Evolutionary conservation across 2,329 filamentous ascomycete genomes (phyloP), one percentile per base, ranked within the genome.

Genomic region (Tolypocladium ophioglossoides): DNA sequence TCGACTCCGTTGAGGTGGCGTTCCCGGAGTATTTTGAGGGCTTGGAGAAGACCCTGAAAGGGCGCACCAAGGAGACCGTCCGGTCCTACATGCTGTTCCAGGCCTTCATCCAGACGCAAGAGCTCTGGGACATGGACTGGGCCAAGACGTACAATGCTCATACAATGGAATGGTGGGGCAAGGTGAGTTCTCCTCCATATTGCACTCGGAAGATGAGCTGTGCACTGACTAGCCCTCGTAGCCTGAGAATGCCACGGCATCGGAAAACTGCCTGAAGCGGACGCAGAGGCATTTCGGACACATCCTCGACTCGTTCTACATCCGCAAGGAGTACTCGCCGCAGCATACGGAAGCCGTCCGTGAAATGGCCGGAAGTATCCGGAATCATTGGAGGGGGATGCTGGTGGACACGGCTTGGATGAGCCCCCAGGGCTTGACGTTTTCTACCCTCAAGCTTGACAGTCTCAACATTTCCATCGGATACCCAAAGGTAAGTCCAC

Each of bases 31-130:
- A 55, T 52, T 57, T 54, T 37, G 14, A 6, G 49, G 12, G 37
- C 1, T 20, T 61, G 9, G 51, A 41, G 24, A 10, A 30, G 9
- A 14, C 34, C 14, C 8, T 41, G 22, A 30, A 1, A 9, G 7
- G 7, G 22, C 38, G 20, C 11, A 32, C 38, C 30, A 44, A 44
- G 35, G 39, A 50, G 16, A 53, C 54, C 4, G 24, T 61, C 6
- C 54, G 59, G 16, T 56, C 54, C 2, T 62, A 54, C 47, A 20
- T 58, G 4, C 18, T 57, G 4, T 59, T 55, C 56, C 57, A 62
- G 50, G 37, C 52, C 5, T 62, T 57, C 27, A 22, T 58, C 18
- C 59, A 62, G 56, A 56, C 56, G 10, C 50, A 54, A 9, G 35
- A 56, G 6, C 20, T 57, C 16, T 49, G 58, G 32, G 35, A 59